Conservation (phyloP, 2,329 filamentous ascomycete species). For the Phyllosticta citriasiana region DNA sequence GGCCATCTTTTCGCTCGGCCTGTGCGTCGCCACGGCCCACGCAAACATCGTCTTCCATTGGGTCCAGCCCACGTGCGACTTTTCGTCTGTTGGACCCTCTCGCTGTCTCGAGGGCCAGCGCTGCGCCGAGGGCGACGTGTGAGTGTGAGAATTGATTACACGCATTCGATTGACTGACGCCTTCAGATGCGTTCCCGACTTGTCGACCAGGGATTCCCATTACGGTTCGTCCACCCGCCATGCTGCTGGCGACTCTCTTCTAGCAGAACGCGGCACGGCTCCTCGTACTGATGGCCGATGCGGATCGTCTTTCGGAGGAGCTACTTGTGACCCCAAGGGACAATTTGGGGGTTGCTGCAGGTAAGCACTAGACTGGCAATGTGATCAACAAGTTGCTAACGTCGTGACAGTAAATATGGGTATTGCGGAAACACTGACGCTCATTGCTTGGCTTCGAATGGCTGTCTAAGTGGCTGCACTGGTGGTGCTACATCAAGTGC, state of each 20-base stretch:
- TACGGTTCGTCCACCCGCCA: constrained; percentile 19
- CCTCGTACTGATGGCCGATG: constrained; percentile 18
- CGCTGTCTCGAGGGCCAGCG: constrained; percentile 30
- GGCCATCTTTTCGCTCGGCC: constrained; percentile 8
- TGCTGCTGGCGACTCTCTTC: constrained; percentile 14
- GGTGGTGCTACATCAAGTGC: not conserved
- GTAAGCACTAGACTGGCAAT: constrained; percentile 1
- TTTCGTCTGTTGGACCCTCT: constrained; percentile 13
- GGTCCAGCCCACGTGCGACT: constrained; percentile 36
- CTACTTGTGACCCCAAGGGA: constrained; percentile 16
- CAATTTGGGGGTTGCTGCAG: constrained; percentile 18
- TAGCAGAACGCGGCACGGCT: constrained; percentile 20
- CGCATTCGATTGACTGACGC: not conserved
- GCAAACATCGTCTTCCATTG: constrained; percentile 42
- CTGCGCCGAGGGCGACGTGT: constrained; percentile 27
- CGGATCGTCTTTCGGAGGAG: constrained; percentile 18
- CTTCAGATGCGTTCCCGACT: not conserved
- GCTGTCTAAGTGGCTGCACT: constrained; percentile 27
- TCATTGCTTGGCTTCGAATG: constrained; percentile 20
- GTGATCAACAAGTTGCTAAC: not conserved
- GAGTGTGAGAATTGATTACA: constrained; percentile 5
- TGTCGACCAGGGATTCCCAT: constrained; percentile 13
- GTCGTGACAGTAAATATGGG: constrained; percentile 13
- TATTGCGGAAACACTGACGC: constrained; percentile 25
- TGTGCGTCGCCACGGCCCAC: constrained; percentile 23